Evolutionary conservation across 805 yeast species (phyloP).

Genomic region (Metschnikowia reukaufii): DNA sequence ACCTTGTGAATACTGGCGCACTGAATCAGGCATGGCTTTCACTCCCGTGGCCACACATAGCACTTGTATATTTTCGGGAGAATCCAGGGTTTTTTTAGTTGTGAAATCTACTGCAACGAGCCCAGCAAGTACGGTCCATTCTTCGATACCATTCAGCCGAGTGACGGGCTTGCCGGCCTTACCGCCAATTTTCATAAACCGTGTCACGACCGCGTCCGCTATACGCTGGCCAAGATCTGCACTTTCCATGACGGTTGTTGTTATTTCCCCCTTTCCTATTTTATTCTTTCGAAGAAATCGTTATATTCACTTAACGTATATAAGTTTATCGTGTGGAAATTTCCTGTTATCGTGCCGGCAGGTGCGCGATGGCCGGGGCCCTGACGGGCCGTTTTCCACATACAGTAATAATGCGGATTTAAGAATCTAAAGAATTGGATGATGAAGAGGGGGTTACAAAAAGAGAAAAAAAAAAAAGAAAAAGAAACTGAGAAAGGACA

Average conservation of each 20-base stretch:
- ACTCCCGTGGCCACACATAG: conserved; percentile 76
- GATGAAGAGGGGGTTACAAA: no score
- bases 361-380: no score
- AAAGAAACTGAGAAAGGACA: neutral
- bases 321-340: no score
- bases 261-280: no score
- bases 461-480: no score
- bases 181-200: conserved; percentile 30
- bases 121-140: conserved; percentile 86
- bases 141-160: conserved; percentile 63
- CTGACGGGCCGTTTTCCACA: no score
- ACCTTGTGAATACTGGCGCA: conserved; percentile 51
- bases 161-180: conserved; percentile 56
- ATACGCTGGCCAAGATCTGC: conserved; percentile 17
- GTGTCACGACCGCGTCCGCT: conserved; percentile 26
- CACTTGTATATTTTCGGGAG: conserved; percentile 27
- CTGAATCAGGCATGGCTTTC: conserved; percentile 64
- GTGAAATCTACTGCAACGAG: conserved; percentile 51
- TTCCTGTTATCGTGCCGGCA: no score
- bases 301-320: no score
- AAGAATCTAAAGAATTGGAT: no score
- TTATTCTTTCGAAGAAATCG: no score
- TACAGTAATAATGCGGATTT: no score
- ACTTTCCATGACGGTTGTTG: neutral
- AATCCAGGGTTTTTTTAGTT: no score